A percentile compares a stretch with the other conserved stretches of the same genome.
Conservation (phyloP, 805 yeast species). For the Yarrowia sp. region DNA sequence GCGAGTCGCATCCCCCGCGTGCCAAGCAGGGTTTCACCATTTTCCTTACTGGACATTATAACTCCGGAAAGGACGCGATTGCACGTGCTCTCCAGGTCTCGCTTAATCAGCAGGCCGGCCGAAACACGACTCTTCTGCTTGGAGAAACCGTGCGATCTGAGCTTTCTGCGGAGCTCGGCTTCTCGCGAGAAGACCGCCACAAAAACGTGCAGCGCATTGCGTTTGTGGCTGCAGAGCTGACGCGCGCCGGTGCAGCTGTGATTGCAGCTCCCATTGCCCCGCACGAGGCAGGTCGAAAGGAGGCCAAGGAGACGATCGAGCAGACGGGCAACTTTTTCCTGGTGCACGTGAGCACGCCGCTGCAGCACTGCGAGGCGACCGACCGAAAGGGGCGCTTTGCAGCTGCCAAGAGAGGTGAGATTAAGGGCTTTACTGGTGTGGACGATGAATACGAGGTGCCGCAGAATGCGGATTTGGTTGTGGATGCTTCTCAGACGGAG, state of each 20-base stretch:
- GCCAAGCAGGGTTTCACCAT: conserved; percentile 83
- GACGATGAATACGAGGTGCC: conserved; percentile 50
- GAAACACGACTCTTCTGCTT: conserved; percentile 65
- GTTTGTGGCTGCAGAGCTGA: conserved; percentile 69
- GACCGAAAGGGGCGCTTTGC: conserved; percentile 53
- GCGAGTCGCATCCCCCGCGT: conserved; percentile 93
- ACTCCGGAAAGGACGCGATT: conserved; percentile 61
- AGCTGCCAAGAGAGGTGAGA: conserved; percentile 47
- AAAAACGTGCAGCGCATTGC: conserved; percentile 50
- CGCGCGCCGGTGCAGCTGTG: conserved; percentile 90
- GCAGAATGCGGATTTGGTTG: conserved; percentile 55
- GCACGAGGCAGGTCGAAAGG: conserved; percentile 45
- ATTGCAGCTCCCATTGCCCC: conserved; percentile 61
- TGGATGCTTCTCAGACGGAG: conserved; percentile 53
- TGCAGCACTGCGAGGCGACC: conserved; percentile 46
- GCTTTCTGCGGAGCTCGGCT: conserved; percentile 45
- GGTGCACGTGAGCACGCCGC: conserved; percentile 52
- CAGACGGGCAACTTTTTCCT: conserved; percentile 52
- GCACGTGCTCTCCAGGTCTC: conserved; percentile 85
- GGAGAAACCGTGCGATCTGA: conserved; percentile 45
- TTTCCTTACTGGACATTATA: conserved; percentile 58
- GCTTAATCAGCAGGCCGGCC: conserved; percentile 84
- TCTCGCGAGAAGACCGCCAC: conserved; percentile 42
- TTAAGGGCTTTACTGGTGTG: conserved; percentile 49
- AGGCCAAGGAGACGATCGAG: conserved; percentile 46